Conservation (phyloP, 202 grass and related monocot species). For the Dendrocalamus latiflorus region DNA sequence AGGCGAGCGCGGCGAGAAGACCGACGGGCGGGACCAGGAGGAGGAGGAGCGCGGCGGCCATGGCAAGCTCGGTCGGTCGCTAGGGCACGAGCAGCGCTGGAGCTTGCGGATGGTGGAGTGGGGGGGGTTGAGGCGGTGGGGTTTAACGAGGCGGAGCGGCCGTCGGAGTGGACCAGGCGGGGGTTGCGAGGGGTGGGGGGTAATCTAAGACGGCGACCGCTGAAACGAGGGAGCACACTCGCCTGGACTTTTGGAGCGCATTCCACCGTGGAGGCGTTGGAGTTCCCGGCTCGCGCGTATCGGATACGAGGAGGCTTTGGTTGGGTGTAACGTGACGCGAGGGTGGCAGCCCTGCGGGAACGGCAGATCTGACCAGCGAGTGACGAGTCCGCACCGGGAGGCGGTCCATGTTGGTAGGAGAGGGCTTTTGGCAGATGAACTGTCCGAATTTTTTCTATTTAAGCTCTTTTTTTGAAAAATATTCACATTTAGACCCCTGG, state of each 20-base stretch:
- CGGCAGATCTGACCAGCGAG: no score
- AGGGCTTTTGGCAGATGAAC: no score
- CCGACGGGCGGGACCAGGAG: constrained; percentile 28
- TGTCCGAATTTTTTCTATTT: no score
- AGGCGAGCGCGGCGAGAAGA: constrained; percentile 44
- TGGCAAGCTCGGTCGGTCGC: neutral
- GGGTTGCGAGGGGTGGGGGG: neutral
- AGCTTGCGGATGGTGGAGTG: neutral
- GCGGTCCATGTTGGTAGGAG: no score
- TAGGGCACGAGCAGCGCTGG: neutral
- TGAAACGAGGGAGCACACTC: neutral
- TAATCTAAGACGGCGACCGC: constrained; percentile 10
- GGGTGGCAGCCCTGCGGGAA: no score
- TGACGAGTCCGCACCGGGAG: no score
- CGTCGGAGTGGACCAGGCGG: constrained; percentile 24
- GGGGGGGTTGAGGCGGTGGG: neutral
- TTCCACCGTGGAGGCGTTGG: neutral
- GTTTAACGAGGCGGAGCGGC: constrained; percentile 13
- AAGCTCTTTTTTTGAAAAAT: no score
- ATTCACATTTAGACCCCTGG: no score
- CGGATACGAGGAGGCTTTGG: no score
- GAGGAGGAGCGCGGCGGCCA: constrained; percentile 39
- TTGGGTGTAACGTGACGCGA: no score
- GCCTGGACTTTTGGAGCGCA: neutral
- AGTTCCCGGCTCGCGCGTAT: neutral